Percentiles rank a stretch among this genome's conserved stretches.
These are phyloP conservation scores for Pachyrhizus erosus DNA, from an alignment of 306 rosid species.

Conservation along the genomic window DNA sequence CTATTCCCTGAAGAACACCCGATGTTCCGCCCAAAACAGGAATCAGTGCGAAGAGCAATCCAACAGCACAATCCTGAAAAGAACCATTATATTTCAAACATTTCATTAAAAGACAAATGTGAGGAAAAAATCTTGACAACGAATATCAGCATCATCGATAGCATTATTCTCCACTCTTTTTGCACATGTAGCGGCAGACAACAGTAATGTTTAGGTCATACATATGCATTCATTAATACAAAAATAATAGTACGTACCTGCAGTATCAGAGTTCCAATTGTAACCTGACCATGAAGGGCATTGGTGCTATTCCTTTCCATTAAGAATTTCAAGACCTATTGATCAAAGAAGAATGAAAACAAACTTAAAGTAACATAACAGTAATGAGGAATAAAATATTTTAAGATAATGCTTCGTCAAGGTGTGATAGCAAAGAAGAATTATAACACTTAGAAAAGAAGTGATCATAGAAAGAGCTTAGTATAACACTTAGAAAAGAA, in stretches of 20 bases:
- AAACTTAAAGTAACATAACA: conserved; percentile 9
- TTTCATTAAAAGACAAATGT: conserved; percentile 15
- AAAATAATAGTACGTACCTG: conserved; percentile 61
- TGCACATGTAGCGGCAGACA: conserved; percentile 28
- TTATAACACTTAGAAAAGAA: conserved; percentile 20
- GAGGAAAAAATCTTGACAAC: conserved; percentile 11
- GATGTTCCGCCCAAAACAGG: conserved; percentile 95
- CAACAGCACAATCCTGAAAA: conserved; percentile 94
- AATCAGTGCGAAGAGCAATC: conserved; percentile 95
- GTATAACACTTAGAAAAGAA: conserved; percentile 23
- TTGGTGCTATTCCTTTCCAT: conserved; percentile 85
- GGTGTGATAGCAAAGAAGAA: conserved; percentile 24
- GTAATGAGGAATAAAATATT: conserved; percentile 22
- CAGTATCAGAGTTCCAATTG: conserved; percentile 86
- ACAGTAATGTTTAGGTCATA: conserved; percentile 26
- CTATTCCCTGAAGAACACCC: conserved; percentile 91
- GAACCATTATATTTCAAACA: conserved; percentile 34
- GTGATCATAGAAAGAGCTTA: too few species aligned
- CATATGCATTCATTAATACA: background rate
- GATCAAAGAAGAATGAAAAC: conserved; percentile 41
- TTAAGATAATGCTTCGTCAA: background rate
- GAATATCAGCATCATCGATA: conserved; percentile 15
- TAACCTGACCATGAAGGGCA: conserved; percentile 96
- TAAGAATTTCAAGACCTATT: conserved; percentile 88
- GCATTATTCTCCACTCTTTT: conserved; percentile 33